phyloP scores from a whole-genome alignment of 169 alveolate species.

The Babesia bovis region DNA sequence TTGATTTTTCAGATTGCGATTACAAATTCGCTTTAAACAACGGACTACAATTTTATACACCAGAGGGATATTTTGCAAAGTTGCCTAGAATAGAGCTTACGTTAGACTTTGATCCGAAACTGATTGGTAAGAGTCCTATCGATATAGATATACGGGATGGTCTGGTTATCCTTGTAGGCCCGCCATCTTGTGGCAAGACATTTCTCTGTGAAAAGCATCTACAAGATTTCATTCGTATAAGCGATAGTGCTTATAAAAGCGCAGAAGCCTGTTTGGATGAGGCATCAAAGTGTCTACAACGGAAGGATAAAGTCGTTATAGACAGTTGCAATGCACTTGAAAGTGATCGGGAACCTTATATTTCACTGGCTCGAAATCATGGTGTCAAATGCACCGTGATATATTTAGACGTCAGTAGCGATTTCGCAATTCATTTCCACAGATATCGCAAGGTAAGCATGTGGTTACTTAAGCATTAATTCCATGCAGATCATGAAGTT shows the following conservation, averaged over 20 bases:
- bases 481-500: background rate
- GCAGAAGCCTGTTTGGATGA: background rate
- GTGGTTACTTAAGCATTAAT: background rate
- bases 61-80: slow-evolving; percentile 68
- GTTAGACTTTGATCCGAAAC: slow-evolving; percentile 44
- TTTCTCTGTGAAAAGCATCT: slow-evolving; percentile 15
- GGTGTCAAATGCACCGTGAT: slow-evolving; percentile 32
- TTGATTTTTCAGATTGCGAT: slow-evolving; percentile 76
- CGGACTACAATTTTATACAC: slow-evolving; percentile 68
- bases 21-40: slow-evolving; percentile 72
- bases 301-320: slow-evolving; percentile 33
- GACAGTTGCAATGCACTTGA: slow-evolving; percentile 22
- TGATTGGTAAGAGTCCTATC: slow-evolving; percentile 36
- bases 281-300: background rate
- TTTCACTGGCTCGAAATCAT: slow-evolving; percentile 1
- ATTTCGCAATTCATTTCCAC: slow-evolving; percentile 36
- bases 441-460: slow-evolving; percentile 31
- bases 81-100: background rate
- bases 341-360: slow-evolving; percentile 1
- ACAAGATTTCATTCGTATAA: background rate
- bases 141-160: slow-evolving; percentile 27
- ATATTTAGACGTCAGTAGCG: slow-evolving; percentile 40
- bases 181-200: slow-evolving; percentile 55
- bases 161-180: slow-evolving; percentile 52
- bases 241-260: slow-evolving; percentile 4